Evolutionary conservation across 1,139 yeast genomes (phyloP), one percentile per base, ranked within the genome.

Genomic region (Entelexis sorbosivorans): DNA sequence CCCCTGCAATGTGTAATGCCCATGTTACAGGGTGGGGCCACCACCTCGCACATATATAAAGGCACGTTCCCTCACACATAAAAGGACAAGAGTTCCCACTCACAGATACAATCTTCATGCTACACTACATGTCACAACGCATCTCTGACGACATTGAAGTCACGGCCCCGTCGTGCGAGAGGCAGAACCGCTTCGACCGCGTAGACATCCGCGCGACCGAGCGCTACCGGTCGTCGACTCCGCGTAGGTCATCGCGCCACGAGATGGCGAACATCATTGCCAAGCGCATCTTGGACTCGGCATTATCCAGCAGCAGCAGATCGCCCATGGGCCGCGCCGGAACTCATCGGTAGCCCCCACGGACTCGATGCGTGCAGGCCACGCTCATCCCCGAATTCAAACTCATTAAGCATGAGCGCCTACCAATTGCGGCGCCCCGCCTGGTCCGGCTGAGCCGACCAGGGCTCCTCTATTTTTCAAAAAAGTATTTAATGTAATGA

Each of bases 21-120:
- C 40, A 36, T 11, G 40, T 36, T 36, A 36, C 40, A 36, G 20
- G 40, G 40, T 36, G 40, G 40, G 40, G 40, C 40, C 40, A 36
- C 38, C 17, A 10, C 5, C 24, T 2, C 8, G 22, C 16, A 22
- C 16, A 36, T 20, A 36, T 22, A 36, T 11, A 36, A 36, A 36
- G 17, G 28, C 26, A 20, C 24, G 24, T 22, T 22, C 6, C 24
- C 24, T 5, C 40, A 14, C 8, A 11, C 5, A 20, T 13, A 36
- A 22, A 20, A 35, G 38, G 9, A 17, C 4, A 24, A 9, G 16
- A 24, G 9, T 17, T 2, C 17, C 13, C 34, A 13, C 34, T 11
- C 11, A 28, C 34, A 32, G 9, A 14, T 6, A 14, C 5, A 7
- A 2, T 32, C 14, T 32, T 32, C 16, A 32, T 32, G 34, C 10